phyloP scores from a whole-genome alignment of 1,284 basidiomycete genomes.

The Ustilago cynodontis region DNA sequence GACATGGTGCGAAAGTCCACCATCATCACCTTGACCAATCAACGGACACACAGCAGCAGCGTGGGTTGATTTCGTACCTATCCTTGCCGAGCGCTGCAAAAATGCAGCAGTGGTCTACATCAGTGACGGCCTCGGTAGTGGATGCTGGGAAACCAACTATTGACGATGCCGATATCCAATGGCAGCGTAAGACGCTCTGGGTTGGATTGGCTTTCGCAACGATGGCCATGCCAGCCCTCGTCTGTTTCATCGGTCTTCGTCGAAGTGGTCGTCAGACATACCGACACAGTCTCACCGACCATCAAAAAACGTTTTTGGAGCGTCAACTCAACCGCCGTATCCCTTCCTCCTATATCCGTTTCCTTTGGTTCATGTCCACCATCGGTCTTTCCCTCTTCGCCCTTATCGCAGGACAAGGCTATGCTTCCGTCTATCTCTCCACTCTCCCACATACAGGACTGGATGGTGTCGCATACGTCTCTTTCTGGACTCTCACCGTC shows the following conservation, averaged over 20 bases:
- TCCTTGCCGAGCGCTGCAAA: slow-evolving; percentile 25
- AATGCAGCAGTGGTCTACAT: slow-evolving; percentile 23
- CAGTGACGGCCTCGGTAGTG: not conserved
- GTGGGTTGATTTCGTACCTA: slow-evolving; percentile 8
- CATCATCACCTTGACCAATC: slow-evolving; percentile 1
- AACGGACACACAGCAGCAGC: not conserved
- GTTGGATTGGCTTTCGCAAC: slow-evolving; percentile 74
- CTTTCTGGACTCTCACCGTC: slow-evolving; percentile 74
- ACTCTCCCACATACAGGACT: slow-evolving; percentile 74
- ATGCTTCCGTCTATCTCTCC: slow-evolving; percentile 73
- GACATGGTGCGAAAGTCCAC: slow-evolving; percentile 17
- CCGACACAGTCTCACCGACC: slow-evolving; percentile 69
- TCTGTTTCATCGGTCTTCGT: slow-evolving; percentile 64
- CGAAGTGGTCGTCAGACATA: slow-evolving; percentile 67
- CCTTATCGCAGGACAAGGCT: slow-evolving; percentile 75
- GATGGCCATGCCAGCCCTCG: slow-evolving; percentile 74
- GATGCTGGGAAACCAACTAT: slow-evolving; percentile 26
- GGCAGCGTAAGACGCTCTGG: slow-evolving; percentile 76
- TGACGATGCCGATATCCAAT: slow-evolving; percentile 71
- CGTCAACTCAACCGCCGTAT: slow-evolving; percentile 72
- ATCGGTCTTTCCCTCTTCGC: slow-evolving; percentile 74
- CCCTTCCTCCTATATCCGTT: slow-evolving; percentile 74
- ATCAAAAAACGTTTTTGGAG: slow-evolving; percentile 72
- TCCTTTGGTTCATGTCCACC: slow-evolving; percentile 75
- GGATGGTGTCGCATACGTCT: slow-evolving; percentile 75